Percentiles rank a stretch among this genome's conserved stretches.
These are phyloP conservation scores for Adansonia gregorii DNA, from an alignment of 441 rosid species.

Conservation along the genomic window DNA sequence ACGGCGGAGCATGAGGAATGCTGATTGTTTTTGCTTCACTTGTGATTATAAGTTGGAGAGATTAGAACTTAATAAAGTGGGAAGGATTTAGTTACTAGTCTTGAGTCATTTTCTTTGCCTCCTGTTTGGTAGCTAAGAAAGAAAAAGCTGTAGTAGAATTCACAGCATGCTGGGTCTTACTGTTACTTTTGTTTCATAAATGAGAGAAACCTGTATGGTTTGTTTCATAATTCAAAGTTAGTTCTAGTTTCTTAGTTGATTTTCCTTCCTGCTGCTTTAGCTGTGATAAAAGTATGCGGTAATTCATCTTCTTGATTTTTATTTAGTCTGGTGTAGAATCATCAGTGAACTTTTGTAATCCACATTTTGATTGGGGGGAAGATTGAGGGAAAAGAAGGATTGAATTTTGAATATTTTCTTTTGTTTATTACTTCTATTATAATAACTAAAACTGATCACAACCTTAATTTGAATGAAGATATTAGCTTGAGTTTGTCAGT, in stretches of 20 bases:
- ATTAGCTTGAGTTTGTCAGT: neutral
- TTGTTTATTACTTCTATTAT: neutral
- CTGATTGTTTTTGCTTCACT: neutral
- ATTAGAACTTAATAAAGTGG: neutral
- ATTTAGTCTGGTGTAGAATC: neutral
- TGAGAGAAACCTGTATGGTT: neutral
- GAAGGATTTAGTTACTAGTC: neutral
- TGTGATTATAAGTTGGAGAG: slow-evolving; percentile 5
- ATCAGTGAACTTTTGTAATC: neutral
- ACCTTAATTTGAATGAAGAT: neutral
- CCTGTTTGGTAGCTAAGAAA: neutral
- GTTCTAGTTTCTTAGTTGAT: neutral
- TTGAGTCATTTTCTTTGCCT: neutral
- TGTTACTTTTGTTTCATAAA: neutral
- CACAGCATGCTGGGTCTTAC: neutral
- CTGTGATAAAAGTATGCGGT: slow-evolving; percentile 1
- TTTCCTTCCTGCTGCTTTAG: neutral
- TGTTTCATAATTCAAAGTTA: neutral
- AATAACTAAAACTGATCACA: neutral
- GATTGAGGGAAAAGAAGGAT: neutral
- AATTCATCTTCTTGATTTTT: slow-evolving; percentile 7
- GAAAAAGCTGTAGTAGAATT: neutral
- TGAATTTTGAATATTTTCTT: slow-evolving; percentile 4
- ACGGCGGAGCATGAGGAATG: neutral
- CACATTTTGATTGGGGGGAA: neutral